Conservation (phyloP, 2,329 filamentous ascomycete genomes). For the Blastomyces silverae region DNA sequence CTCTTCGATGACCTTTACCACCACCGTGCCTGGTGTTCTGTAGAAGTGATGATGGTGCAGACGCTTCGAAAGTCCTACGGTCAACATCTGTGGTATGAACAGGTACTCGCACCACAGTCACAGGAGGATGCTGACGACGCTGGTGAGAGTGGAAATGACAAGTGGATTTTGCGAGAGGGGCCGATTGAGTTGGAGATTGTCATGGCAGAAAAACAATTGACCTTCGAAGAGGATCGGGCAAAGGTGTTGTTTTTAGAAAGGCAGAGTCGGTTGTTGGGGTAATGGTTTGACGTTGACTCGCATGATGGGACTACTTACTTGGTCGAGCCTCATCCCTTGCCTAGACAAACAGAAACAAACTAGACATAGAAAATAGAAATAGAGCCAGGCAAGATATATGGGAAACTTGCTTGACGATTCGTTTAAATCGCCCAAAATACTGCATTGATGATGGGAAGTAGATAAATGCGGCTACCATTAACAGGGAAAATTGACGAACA, state of each 20-base stretch:
- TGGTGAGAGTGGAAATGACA: not conserved
- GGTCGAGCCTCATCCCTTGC: not conserved
- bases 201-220: not conserved
- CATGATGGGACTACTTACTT: not conserved
- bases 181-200: not conserved
- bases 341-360: not conserved
- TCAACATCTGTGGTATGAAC: conserved; percentile 5
- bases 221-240: conserved; percentile 2
- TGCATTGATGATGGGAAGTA: no score
- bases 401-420: not conserved
- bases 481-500: not conserved
- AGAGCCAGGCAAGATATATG: not conserved
- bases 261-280: conserved; percentile 3
- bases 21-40: conserved; percentile 5
- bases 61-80: not conserved
- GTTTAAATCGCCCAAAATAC: not conserved
- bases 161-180: not conserved
- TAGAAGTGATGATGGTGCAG: conserved; percentile 8
- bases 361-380: not conserved
- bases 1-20: not conserved
- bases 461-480: not conserved
- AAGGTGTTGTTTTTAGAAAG: conserved; percentile 1
- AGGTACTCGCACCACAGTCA: not conserved
- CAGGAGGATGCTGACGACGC: not conserved
- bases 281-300: not conserved